These are phyloP conservation scores for Lachancea cidri DNA, from an alignment of 805 yeast genomes.

Conservation along the genomic window DNA sequence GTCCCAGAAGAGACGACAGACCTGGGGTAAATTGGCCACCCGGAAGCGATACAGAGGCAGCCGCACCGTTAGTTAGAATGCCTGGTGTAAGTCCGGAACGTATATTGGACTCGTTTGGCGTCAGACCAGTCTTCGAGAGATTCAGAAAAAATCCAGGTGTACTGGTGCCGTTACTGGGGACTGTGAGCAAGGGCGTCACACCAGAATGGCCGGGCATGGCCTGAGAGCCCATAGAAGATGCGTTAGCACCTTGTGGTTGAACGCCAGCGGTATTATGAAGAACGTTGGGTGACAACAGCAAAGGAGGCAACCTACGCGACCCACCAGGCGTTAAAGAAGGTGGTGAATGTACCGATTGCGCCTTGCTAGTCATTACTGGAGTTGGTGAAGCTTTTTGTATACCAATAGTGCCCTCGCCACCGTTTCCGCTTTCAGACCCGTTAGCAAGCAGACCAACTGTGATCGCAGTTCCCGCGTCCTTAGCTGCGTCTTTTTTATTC, in stretches of 20 bases:
- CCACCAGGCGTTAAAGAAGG: conserved; percentile 54
- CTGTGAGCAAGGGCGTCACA: neutral
- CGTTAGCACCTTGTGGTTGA: conserved; percentile 1
- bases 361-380: conserved; percentile 16
- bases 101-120: conserved; percentile 70
- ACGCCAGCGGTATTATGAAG: neutral
- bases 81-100: conserved; percentile 73
- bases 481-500: conserved; percentile 23
- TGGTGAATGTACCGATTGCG: conserved; percentile 32
- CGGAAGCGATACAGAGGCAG: conserved; percentile 6
- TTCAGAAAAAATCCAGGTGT: conserved; percentile 19
- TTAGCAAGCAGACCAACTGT: neutral
- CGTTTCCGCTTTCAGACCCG: no score
- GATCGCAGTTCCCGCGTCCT: neutral
- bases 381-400: conserved; percentile 10
- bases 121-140: conserved; percentile 49
- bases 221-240: no score
- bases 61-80: conserved; percentile 19
- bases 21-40: conserved; percentile 9
- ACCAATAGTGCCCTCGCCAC: conserved; percentile 1
- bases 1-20: conserved; percentile 5
- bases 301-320: conserved; percentile 49
- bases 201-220: neutral
- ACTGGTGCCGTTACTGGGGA: conserved; percentile 3
- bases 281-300: conserved; percentile 17